These are phyloP conservation scores for Fusarium sp. DNA, from an alignment of 2,329 filamentous ascomycete species.

Conservation along the genomic window DNA sequence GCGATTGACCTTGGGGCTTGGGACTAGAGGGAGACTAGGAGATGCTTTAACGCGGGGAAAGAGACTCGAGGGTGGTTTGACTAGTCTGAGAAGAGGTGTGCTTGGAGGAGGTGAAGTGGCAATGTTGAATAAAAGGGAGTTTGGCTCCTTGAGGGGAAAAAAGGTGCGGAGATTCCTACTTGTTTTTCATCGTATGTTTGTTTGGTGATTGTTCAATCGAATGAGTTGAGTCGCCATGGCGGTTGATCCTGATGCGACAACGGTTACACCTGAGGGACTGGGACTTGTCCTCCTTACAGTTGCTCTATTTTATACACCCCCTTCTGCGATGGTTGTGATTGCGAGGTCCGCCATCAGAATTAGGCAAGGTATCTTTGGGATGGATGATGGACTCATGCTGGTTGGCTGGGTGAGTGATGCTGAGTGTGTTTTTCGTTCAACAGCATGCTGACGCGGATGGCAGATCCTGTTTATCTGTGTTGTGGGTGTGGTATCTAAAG, in stretches of 20 bases:
- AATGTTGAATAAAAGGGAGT: not conserved
- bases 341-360: slow-evolving; percentile 13
- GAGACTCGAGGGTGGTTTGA: not conserved
- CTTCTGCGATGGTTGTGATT: not conserved
- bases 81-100: not conserved
- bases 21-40: not conserved
- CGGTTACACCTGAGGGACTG: slow-evolving; percentile 17
- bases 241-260: slow-evolving; percentile 1
- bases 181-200: not conserved
- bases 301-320: slow-evolving; percentile 11
- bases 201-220: not conserved
- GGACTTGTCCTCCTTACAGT: slow-evolving; percentile 7
- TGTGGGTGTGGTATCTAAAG: not conserved
- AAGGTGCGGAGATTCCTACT: not conserved
- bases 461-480: slow-evolving; percentile 24
- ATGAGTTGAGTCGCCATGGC: not conserved
- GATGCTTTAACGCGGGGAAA: not conserved
- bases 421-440: not conserved
- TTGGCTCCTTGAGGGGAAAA: not conserved
- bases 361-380: slow-evolving; percentile 14
- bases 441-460: not conserved
- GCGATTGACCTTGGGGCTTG: not conserved
- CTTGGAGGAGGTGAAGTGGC: not conserved
- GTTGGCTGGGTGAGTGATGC: slow-evolving; percentile 23
- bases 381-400: slow-evolving; percentile 30